Evolutionary conservation across 768 basidiomycete genomes (phyloP), one percentile per base, ranked within the genome.

Genomic region (Phaeotremella fagi): DNA sequence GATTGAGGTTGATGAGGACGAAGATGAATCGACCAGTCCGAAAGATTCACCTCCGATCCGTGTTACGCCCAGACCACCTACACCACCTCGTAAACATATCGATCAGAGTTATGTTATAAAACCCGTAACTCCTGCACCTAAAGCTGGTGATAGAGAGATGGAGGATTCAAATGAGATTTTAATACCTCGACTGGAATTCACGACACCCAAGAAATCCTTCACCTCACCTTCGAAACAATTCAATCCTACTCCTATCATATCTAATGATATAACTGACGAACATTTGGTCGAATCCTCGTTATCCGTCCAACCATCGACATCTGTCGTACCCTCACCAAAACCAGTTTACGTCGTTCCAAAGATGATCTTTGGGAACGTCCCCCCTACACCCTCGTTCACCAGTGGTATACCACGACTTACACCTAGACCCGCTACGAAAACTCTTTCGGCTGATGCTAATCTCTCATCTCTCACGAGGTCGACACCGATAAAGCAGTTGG

Each of bases 31-130:
- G 4, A 44, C 12, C 38, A 41, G 38, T 41, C 38, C 38, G 11
- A 22, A 6, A 6, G 38, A 22, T 14, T 41, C 38, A 12, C 20
- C 38, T 41, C 38, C 38, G 12, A 18, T 6, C 7, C 38, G 27
- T 14, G n/a, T 59, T 16, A 22, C 57, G 16, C 44, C 54, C 5
- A 46, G 54, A 44, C 60, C 60, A 26, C 60, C 60, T 9, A 61
- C 60, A 26, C 60, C 60, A 20, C 60, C 60, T 28, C 45, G 60
- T 28, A 50, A 41, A 22, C 38, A 41, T 22, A 18, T 41, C 22
- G 38, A 41, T n/a, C 33, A 35, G n/a, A 9, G 33, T 35, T 9
- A 35, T 35, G 9, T n/a, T 9, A 9, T n/a, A 9, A 9, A 9
- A 9, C 33, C 11, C 33, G 11, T 35, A 35, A n/a, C 33, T 35